Conservation (phyloP, 73 alveolate genomes). For the Paraurostyla sp. region DNA sequence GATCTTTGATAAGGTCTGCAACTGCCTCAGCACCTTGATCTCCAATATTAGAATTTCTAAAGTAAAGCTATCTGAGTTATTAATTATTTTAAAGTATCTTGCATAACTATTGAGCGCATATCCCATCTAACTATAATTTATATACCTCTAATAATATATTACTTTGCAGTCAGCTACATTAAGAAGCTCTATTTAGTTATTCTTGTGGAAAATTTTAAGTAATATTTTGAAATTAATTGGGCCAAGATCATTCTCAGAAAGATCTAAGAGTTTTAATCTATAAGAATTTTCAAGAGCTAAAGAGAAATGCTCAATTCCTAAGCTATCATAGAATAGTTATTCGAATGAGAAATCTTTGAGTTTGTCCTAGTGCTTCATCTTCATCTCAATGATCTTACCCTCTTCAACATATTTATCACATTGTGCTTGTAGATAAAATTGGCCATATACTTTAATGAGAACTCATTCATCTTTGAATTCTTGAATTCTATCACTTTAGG, state of each 20-base stretch:
- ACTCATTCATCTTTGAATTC: constrained; percentile 52
- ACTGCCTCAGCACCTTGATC: constrained; percentile 81
- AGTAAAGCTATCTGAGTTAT: constrained; percentile 48
- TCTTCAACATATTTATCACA: constrained; percentile 69
- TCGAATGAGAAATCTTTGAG: constrained; percentile 62
- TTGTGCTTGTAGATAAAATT: constrained; percentile 65
- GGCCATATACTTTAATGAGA: constrained; percentile 72
- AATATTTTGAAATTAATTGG: constrained; percentile 59
- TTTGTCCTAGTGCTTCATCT: constrained; percentile 72
- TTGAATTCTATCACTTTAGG: constrained; percentile 58
- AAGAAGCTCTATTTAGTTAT: constrained; percentile 58
- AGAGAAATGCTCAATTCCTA: constrained; percentile 75
- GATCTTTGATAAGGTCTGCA: constrained; percentile 65
- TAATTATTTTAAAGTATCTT: constrained; percentile 54
- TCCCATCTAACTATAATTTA: constrained; percentile 55
- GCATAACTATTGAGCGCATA: constrained; percentile 65
- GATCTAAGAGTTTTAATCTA: constrained; percentile 58
- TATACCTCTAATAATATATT: background rate
- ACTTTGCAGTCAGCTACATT: constrained; percentile 79
- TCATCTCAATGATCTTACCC: constrained; percentile 68
- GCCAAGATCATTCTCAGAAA: constrained; percentile 76
- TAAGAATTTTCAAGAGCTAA: constrained; percentile 63
- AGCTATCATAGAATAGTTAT: constrained; percentile 69
- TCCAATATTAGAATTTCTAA: constrained; percentile 76
- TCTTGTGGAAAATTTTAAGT: constrained; percentile 58